phyloP scores from a whole-genome alignment of 805 yeast genomes.

The Tetrapisispora fleetii region DNA sequence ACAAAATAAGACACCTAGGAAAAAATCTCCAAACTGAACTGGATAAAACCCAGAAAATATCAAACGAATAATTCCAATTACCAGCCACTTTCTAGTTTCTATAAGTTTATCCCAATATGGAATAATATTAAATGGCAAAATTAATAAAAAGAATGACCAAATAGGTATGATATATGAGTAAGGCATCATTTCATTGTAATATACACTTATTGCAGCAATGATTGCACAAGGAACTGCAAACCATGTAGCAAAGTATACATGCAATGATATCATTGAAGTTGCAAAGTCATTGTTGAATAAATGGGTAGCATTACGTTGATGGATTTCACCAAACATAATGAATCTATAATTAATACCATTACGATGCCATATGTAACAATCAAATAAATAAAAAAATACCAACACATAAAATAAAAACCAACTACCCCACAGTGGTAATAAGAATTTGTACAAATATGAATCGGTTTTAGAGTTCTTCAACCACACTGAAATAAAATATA shows the following conservation, averaged over 20 bases:
- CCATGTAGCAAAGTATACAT: slow-evolving; percentile 51
- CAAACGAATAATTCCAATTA: slow-evolving; percentile 61
- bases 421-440: slow-evolving; percentile 90
- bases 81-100: slow-evolving; percentile 66
- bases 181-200: slow-evolving; percentile 66
- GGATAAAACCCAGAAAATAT: slow-evolving; percentile 80
- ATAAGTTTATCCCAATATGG: slow-evolving; percentile 31
- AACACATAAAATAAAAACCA: slow-evolving; percentile 56
- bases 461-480: background rate
- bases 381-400: slow-evolving; percentile 51
- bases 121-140: slow-evolving; percentile 13
- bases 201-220: slow-evolving; percentile 67
- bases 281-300: slow-evolving; percentile 30
- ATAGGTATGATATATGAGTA: slow-evolving; percentile 41
- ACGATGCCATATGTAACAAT: slow-evolving; percentile 62
- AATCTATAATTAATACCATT: slow-evolving; percentile 82
- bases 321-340: slow-evolving; percentile 69
- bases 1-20: slow-evolving; percentile 82
- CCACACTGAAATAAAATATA: slow-evolving; percentile 23
- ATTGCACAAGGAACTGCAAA: slow-evolving; percentile 49
- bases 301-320: slow-evolving; percentile 43
- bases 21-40: slow-evolving; percentile 91
- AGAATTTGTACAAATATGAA: slow-evolving; percentile 23
- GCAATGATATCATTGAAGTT: slow-evolving; percentile 31
- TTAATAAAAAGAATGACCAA: slow-evolving; percentile 8